These are phyloP conservation scores for Trichosporon sp. DNA, from an alignment of 1,284 basidiomycete species.

Conservation along the genomic window DNA sequence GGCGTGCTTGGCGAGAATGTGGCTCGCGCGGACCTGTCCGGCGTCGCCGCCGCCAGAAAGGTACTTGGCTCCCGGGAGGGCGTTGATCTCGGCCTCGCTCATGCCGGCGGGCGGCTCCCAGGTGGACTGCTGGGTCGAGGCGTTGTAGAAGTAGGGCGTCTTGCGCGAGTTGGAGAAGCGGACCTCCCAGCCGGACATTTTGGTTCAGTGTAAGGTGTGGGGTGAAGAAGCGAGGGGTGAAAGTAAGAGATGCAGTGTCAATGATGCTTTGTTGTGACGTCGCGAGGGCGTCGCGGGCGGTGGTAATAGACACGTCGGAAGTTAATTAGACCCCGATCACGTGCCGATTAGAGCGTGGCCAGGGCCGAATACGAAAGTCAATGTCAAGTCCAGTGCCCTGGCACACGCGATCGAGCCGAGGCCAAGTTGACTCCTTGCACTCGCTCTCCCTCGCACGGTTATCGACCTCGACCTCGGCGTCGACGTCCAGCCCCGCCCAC, in stretches of 20 bases:
- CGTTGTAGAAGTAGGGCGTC: constrained; percentile 87
- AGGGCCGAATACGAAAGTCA: background rate
- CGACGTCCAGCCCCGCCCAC: background rate
- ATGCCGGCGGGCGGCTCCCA: constrained; percentile 78
- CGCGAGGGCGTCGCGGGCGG: too few species aligned
- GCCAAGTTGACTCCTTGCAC: background rate
- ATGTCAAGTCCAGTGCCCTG: background rate
- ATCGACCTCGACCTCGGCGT: background rate
- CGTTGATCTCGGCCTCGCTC: constrained; percentile 58
- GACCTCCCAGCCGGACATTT: constrained; percentile 62
- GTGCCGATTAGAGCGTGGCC: background rate
- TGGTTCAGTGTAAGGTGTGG: background rate
- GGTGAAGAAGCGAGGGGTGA: background rate
- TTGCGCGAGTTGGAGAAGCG: constrained; percentile 73
- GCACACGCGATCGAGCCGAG: background rate
- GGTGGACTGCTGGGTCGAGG: constrained; percentile 62
- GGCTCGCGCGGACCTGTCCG: constrained; percentile 79
- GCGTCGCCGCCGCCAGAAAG: constrained; percentile 36
- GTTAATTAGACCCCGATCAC: background rate
- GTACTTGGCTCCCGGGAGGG: constrained; percentile 63
- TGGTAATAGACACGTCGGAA: background rate
- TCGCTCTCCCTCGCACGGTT: background rate
- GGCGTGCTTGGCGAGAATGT: constrained; percentile 88
- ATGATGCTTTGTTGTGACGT: background rate
- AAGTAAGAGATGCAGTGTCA: background rate